Conservation (phyloP, 345 rosid genomes). For the Garcia nutans region DNA sequence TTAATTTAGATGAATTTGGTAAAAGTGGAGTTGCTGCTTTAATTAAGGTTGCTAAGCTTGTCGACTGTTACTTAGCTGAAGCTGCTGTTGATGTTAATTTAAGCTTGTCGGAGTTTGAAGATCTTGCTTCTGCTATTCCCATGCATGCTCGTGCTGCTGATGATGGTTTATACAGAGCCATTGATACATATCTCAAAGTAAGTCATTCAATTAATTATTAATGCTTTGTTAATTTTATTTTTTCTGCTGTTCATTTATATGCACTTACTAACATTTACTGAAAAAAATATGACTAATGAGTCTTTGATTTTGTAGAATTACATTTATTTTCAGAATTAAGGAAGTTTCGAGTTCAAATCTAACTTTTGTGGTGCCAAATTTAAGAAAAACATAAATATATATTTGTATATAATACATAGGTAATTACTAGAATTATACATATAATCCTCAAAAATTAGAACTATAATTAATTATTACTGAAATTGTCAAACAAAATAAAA, state of each 20-base stretch:
- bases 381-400: too few species aligned
- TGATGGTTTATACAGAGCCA: slow-evolving; percentile 79
- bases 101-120: slow-evolving; percentile 49
- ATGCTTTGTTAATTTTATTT: neutral
- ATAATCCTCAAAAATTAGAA: too few species aligned
- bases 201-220: neutral
- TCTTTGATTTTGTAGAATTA: too few species aligned
- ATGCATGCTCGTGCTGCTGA: slow-evolving; percentile 60
- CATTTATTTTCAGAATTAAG: too few species aligned
- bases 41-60: slow-evolving; percentile 73
- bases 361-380: too few species aligned
- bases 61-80: slow-evolving; percentile 75
- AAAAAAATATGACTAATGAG: too few species aligned
- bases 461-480: too few species aligned
- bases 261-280: too few species aligned
- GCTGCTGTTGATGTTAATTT: slow-evolving; percentile 62
- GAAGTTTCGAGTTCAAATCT: too few species aligned
- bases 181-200: slow-evolving; percentile 89
- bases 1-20: slow-evolving; percentile 44
- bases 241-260: neutral
- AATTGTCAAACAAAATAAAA: too few species aligned
- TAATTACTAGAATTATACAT: too few species aligned
- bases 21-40: slow-evolving; percentile 45
- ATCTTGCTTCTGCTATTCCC: slow-evolving; percentile 71
- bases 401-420: too few species aligned